Base-by-base conservation (phyloP, 2,329 filamentous ascomycete genomes). In the Coniella lustricola region DNA sequence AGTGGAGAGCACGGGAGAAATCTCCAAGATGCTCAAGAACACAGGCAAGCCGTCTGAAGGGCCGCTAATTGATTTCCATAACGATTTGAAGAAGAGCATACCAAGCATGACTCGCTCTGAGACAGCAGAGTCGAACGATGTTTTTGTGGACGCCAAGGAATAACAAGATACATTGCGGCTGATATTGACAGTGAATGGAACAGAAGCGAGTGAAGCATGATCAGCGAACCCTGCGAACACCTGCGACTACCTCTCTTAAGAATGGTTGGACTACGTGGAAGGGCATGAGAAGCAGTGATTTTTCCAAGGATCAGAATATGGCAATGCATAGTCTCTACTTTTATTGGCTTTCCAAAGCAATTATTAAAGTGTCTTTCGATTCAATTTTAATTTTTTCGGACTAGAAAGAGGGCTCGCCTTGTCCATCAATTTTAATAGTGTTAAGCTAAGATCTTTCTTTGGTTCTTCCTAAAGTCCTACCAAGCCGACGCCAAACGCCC, bases 51-150 rank as follows among this genome's bases (percentile, higher is more conserved):
- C 65, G 16, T 64, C 68, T 1, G 53, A 58, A 4, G 75, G 76
- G 0, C 73, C 76, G 1, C 62, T 81, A 41, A 68, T 82, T 31
- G 75, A 82, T 59, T 81, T 83, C 50, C 66, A 73, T 14, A 58
- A 71, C 10, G 78, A 82, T 49, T 37, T 82, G 60, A 74, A 74
- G 60, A 74, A 72, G 49, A 61, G 66, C 20, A 56, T 81, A 33
- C 75, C 75, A 3, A 48, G 48, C 10, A 47, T 65, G 41, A 66
- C 64, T 58, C 60, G 62, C 42, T 53, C 62, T 1, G 64, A 68
- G 45, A 67, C 64, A 3, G 57, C 57, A 20, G 63, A 62, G 29
- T 69, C 66, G 20, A 60, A 63, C 20, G 64, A 70, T 38, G 59
- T 61, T 13, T 72, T 72, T 53, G 66, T 68, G 44, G 68, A 71